Evolutionary conservation across 2,329 filamentous ascomycete species (phyloP).

Genomic region (Cladosporium sp.): DNA sequence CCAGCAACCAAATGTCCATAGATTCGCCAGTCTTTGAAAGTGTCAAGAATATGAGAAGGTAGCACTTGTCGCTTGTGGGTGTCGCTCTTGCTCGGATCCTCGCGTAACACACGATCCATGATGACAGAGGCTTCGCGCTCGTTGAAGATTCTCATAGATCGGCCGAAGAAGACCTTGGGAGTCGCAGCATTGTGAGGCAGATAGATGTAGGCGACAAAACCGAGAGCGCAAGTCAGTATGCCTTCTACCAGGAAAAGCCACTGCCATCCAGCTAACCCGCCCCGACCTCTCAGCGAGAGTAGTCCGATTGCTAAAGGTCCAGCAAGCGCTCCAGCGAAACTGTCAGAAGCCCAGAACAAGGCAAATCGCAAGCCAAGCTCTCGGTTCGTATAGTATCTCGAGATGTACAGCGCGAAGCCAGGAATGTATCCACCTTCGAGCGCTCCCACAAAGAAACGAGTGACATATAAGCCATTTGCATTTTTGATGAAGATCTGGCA

Average conservation of each 20-base stretch:
- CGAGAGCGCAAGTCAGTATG: background rate
- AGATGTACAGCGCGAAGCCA: conserved; percentile 1
- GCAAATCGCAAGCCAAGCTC: conserved; percentile 5
- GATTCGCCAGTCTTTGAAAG: background rate
- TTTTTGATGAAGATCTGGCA: conserved; percentile 6
- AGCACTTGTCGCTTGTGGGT: background rate
- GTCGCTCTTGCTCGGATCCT: background rate
- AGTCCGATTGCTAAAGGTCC: background rate
- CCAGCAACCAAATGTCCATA: background rate
- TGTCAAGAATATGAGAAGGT: background rate
- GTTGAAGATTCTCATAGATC: background rate
- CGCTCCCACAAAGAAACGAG: conserved; percentile 8
- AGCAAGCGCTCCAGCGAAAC: background rate
- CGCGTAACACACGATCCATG: background rate
- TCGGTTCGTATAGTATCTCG: background rate
- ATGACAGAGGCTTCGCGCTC: background rate
- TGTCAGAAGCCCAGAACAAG: conserved; percentile 19
- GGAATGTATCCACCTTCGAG: conserved; percentile 8
- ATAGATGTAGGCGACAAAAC: background rate
- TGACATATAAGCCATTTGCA: background rate
- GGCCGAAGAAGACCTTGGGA: background rate
- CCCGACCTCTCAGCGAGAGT: background rate
- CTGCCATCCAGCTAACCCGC: background rate
- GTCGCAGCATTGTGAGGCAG: background rate
- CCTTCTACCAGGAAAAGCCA: background rate